Conservation (phyloP, 169 alveolate species). For the Cryptosporidium felis region DNA sequence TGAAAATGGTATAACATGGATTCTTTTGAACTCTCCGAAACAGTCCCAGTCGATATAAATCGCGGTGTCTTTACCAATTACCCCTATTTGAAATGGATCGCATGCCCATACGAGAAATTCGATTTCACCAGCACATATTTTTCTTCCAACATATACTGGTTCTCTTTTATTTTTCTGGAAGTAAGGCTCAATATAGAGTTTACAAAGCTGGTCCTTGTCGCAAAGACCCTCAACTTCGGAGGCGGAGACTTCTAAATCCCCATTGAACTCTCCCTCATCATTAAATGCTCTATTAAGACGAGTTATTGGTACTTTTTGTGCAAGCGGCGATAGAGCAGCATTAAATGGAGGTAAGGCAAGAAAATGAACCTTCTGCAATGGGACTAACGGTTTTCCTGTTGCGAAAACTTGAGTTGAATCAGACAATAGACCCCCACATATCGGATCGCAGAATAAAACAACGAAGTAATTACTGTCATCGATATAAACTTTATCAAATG, state of each 20-base stretch:
- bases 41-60: conserved; percentile 71
- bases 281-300: conserved; percentile 16
- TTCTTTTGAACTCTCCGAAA: conserved; percentile 73
- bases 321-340: conserved; percentile 57
- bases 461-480: conserved; percentile 39
- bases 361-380: conserved; percentile 30
- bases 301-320: conserved; percentile 58
- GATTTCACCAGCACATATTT: conserved; percentile 30
- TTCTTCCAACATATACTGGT: conserved; percentile 64
- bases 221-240: conserved; percentile 36
- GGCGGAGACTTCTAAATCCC: background rate
- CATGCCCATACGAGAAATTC: conserved; percentile 66
- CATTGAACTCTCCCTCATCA: background rate
- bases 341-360: conserved; percentile 67
- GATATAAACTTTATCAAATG: conserved; percentile 38
- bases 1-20: conserved; percentile 76
- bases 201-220: conserved; percentile 30
- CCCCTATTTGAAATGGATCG: conserved; percentile 65
- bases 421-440: conserved; percentile 30
- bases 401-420: conserved; percentile 62
- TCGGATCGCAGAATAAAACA: conserved; percentile 61
- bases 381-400: conserved; percentile 46
- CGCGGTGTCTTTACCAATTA: conserved; percentile 7
- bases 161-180: conserved; percentile 39
- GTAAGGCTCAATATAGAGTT: conserved; percentile 49